phyloP scores from a whole-genome alignment of 108 stramenopile species.

The Seminavis robusta region DNA sequence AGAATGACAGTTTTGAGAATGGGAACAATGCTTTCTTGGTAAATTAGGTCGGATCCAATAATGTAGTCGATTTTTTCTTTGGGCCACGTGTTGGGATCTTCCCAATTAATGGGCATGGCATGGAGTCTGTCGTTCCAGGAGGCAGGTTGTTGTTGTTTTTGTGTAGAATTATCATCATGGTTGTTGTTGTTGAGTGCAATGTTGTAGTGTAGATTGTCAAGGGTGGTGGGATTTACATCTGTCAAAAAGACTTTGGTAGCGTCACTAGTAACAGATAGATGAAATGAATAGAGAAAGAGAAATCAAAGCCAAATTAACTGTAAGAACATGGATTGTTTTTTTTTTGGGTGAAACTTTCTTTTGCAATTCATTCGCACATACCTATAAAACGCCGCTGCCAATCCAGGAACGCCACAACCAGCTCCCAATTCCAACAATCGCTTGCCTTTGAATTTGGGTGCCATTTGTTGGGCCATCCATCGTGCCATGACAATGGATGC shows the following conservation, averaged over 20 bases:
- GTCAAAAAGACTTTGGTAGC: conserved; percentile 56
- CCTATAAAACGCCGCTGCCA: conserved; percentile 55
- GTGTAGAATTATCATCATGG: conserved; percentile 1
- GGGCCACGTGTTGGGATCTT: conserved; percentile 73
- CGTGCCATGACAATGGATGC: conserved; percentile 75
- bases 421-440: conserved; percentile 77
- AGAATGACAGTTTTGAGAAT: conserved; percentile 55
- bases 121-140: conserved; percentile 10
- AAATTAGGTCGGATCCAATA: conserved; percentile 87
- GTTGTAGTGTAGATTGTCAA: conserved; percentile 76
- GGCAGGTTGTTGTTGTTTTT: not conserved
- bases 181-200: conserved; percentile 51
- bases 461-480: conserved; percentile 56
- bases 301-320: too few relatives aligned
- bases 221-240: conserved; percentile 72
- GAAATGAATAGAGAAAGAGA: too few relatives aligned
- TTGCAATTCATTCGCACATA: too few relatives aligned
- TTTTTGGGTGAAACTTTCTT: too few relatives aligned
- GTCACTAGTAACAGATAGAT: too few relatives aligned
- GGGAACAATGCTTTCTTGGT: conserved; percentile 75
- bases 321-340: too few relatives aligned
- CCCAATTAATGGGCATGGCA: conserved; percentile 75
- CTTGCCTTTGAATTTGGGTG: conserved; percentile 21
- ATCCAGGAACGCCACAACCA: conserved; percentile 75
- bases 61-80: conserved; percentile 63